These are phyloP conservation scores for Ploettnerulaceae sp. DNA, from an alignment of 2,329 filamentous ascomycete species.

Conservation along the genomic window DNA sequence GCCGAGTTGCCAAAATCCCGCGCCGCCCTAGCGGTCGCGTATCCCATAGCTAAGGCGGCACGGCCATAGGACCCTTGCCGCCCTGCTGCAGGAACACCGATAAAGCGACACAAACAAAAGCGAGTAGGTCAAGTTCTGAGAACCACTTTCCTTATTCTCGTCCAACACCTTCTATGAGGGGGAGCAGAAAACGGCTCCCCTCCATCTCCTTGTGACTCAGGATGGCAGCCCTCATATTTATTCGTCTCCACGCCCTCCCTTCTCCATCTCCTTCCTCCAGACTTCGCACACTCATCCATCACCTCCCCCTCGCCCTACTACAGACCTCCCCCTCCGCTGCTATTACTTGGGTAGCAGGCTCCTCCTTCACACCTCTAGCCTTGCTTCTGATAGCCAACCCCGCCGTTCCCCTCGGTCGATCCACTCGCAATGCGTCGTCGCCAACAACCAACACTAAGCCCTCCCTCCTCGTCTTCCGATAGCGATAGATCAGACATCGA, in stretches of 20 bases:
- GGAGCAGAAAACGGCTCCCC: not conserved
- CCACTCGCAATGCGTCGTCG: slow-evolving; percentile 15
- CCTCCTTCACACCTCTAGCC: slow-evolving; percentile 3
- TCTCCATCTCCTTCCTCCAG: slow-evolving; percentile 18
- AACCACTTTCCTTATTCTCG: too few relatives aligned
- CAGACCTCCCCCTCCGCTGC: slow-evolving; percentile 10
- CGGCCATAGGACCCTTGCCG: slow-evolving; percentile 5
- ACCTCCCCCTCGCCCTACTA: slow-evolving; percentile 9
- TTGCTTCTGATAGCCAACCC: slow-evolving; percentile 9
- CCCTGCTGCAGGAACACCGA: slow-evolving; percentile 5
- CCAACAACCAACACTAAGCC: slow-evolving; percentile 20
- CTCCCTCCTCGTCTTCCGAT: slow-evolving; percentile 15
- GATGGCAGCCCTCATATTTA: not conserved
- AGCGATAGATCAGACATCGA: slow-evolving; percentile 23
- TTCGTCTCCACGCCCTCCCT: slow-evolving; percentile 10
- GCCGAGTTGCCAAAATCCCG: slow-evolving; percentile 21
- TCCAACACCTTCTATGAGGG: too few relatives aligned
- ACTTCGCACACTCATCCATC: slow-evolving; percentile 19
- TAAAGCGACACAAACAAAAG: not conserved
- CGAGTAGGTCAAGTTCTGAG: not conserved
- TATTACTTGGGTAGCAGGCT: slow-evolving; percentile 13
- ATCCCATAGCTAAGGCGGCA: slow-evolving; percentile 23
- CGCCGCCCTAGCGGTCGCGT: slow-evolving; percentile 21
- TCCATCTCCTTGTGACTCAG: not conserved
- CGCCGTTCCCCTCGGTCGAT: slow-evolving; percentile 2